Evolutionary conservation across 176 grass and related monocot genomes (phyloP).

Genomic region (Phoenix dactylifera): DNA sequence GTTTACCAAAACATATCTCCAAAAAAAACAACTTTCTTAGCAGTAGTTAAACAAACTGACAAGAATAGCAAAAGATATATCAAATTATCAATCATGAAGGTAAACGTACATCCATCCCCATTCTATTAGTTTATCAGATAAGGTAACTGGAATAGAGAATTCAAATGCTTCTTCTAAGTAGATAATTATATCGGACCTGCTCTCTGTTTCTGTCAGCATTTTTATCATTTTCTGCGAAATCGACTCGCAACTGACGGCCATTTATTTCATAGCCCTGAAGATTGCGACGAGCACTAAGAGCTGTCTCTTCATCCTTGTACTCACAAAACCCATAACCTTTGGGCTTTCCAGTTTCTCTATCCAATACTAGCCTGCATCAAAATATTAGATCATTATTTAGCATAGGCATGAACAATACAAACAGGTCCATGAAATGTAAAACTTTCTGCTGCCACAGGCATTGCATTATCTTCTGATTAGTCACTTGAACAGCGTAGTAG

Average conservation of each 20-base stretch:
- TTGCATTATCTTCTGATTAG: too few species aligned
- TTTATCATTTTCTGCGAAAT: constrained; percentile 99
- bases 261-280: constrained; percentile 98
- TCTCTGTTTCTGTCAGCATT: constrained; percentile 93
- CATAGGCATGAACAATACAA: too few species aligned
- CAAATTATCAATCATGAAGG: too few species aligned
- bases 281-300: constrained; percentile 92
- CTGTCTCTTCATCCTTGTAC: constrained; percentile 98
- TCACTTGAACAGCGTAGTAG: too few species aligned
- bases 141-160: constrained; percentile 16
- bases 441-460: too few species aligned
- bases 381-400: constrained; percentile 3
- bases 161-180: constrained; percentile 29
- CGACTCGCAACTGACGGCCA: constrained; percentile 91
- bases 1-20: too few species aligned
- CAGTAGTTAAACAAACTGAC: too few species aligned
- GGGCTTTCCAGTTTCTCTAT: constrained; percentile 92
- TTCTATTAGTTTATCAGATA: too few species aligned
- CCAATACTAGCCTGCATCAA: constrained; percentile 71
- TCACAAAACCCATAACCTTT: constrained; percentile 99
- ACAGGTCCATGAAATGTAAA: too few species aligned
- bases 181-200: constrained; percentile 59
- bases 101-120: too few species aligned
- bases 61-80: too few species aligned
- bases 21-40: too few species aligned